Evolutionary conservation across 176 grass and related monocot species (phyloP), one percentile per base, ranked within the genome.

Genomic region (Ananas comosus): DNA sequence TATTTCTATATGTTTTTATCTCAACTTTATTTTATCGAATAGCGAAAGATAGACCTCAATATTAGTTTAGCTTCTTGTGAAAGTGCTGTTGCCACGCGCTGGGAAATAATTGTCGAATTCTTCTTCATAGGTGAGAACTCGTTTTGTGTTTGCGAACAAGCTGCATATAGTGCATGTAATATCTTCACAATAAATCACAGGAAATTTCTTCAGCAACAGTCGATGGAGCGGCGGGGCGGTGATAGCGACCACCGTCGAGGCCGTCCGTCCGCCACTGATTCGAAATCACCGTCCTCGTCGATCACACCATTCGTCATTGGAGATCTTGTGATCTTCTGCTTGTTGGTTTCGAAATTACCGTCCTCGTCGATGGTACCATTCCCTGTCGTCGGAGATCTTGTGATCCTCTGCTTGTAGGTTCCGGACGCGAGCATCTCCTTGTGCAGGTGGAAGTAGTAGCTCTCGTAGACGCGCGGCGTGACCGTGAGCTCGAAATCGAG

Each of bases 401-500:
- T 24, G 21, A 14, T 10, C 51, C 11, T 50, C 23, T 49, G 56
- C 23, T 9, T 27, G 50, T 50, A 74, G 33, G 33, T 42, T 42
- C 33, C 33, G 33, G 33, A 42, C 4, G 33, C 33, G 33, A 12
- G 51, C 74, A 68, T 61, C 76, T 86, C 87, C 67, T 74, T 80
- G 64, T 88, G 68, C 56, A 96, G 81, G 76, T 91, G 92, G 3
- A 73, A 70, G 72, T 64, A 81, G 72, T 91, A 96, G 57, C 74
- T 79, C 72, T 72, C 70, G 72, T 80, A 91, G 24, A 71, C 75
- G 23, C 79, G 86, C 47, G 68, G 73, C 73, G 68, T 75, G 63
- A 96, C 70, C 28, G 70, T 79, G 64, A 92, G 64, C 49, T 71
- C 75, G 70, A 96, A 96, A 74, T 83, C 79, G 4, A 96, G 88